Evolutionary conservation across 1,284 basidiomycete genomes (phyloP), one percentile per base, ranked within the genome.

Genomic region (Hemileia vastatrix): DNA sequence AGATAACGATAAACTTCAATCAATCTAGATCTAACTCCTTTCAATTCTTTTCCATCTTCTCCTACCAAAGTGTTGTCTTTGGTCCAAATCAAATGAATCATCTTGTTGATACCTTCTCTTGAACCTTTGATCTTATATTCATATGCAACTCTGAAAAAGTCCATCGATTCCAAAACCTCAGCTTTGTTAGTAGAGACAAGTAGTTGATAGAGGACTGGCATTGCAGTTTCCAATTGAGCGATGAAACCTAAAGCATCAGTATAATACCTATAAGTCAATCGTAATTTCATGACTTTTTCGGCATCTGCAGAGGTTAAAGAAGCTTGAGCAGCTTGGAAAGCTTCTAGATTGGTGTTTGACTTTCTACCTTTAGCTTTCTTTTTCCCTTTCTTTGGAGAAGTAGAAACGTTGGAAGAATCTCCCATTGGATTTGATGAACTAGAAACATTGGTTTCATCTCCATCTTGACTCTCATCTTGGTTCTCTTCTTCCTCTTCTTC

Each of bases 21-120:
- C 53, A 97, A 81, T 49, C 87, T 83, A 49, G 87, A 86, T 9
- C 90, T 84, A 64, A 97, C 82, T n/a, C 91, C 91, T 75, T 92
- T 95, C 56, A 91, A 77, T 73, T 93, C 88, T 69, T 88, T 86
- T 13, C 87, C 88, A 32, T 76, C 76, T 71, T 90, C 90, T n/a
- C 83, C 83, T 11, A 88, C 87, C 27, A 88, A 81, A 49, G 81
- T 86, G 74, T 92, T 91, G 76, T 97, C 94, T 75, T 97, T 97
- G 13, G 84, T 83, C 94, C 95, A 98, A 71, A 98, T 90, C 40
- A 98, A 81, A 77, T 97, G 94, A 5, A 98, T 76, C 94, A 97
- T 97, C 72, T 86, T 89, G 78, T 88, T 90, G 71, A 98, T 86
- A 1, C 91, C 92, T 11, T 77, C 75, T 86, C 83, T 55, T 5